Percentiles rank a stretch among this genome's conserved stretches.
Conservation (phyloP, 176 grass and related monocot species). For the Triticum urartu region DNA sequence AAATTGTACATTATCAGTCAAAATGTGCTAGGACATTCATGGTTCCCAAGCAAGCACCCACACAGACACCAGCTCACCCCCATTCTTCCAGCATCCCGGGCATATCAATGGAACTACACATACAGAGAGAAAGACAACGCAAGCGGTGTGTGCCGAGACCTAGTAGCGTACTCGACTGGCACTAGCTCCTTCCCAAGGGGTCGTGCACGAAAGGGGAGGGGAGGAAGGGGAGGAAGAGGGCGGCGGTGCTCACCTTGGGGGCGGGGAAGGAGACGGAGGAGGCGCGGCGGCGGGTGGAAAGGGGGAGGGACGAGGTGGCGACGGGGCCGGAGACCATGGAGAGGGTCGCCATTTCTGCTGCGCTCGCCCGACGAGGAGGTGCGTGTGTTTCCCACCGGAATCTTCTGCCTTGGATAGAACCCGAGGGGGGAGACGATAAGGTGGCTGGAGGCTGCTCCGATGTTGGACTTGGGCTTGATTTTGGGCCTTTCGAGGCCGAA, state of each 20-base stretch:
- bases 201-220: slow-evolving; percentile 25
- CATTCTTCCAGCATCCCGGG: neutral
- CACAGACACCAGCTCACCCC: neutral
- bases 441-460: neutral
- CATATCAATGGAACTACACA: neutral
- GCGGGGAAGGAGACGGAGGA: slow-evolving; percentile 55
- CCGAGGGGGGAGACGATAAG: slow-evolving; percentile 9
- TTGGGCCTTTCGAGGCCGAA: neutral
- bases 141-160: neutral
- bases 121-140: too few species aligned
- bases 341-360: slow-evolving; percentile 60
- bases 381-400: neutral
- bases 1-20: neutral
- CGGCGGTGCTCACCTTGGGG: slow-evolving; percentile 39
- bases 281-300: slow-evolving; percentile 39
- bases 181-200: neutral
- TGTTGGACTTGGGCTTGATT: neutral
- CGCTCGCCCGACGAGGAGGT: neutral
- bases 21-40: neutral
- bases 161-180: neutral
- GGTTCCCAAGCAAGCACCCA: neutral
- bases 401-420: slow-evolving; percentile 1
- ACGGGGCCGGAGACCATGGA: slow-evolving; percentile 56
- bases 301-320: slow-evolving; percentile 45
- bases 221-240: neutral